A percentile compares a stretch with the other conserved stretches of the same genome.
Evolutionary conservation across 1,284 basidiomycete genomes (phyloP).

Genomic region (Heterobasidion irregulare): DNA sequence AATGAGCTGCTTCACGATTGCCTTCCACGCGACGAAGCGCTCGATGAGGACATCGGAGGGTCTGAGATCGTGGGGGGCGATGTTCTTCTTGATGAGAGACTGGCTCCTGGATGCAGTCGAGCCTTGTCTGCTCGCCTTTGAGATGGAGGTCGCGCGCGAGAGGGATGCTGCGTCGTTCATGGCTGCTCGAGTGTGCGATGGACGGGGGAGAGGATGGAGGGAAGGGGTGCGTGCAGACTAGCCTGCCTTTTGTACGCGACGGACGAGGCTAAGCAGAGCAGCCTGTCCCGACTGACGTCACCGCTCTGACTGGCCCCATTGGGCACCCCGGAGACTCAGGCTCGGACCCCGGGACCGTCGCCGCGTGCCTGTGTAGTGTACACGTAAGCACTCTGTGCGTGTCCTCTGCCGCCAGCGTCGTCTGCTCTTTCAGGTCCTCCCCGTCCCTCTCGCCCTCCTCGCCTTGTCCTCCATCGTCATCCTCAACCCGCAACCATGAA

Average conservation of each 20-base stretch:
- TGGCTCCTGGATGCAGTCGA: conserved; percentile 71
- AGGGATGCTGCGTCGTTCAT: conserved; percentile 41
- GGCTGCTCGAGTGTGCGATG: conserved; percentile 12
- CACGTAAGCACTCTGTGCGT: not conserved
- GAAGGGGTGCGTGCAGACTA: too few species aligned
- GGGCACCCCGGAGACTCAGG: too few species aligned
- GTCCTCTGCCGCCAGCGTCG: not conserved
- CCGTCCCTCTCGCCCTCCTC: not conserved
- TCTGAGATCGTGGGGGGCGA: conserved; percentile 82
- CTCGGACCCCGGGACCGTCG: too few species aligned
- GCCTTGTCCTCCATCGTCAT: not conserved
- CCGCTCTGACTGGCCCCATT: too few species aligned
- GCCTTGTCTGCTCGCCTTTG: conserved; percentile 51
- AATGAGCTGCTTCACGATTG: conserved; percentile 92
- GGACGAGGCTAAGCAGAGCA: too few species aligned
- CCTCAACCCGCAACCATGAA: conserved; percentile 6
- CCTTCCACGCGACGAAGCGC: conserved; percentile 89
- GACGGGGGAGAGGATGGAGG: not conserved
- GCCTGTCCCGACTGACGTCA: too few species aligned
- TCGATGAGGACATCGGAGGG: conserved; percentile 98
- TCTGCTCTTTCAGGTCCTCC: not conserved
- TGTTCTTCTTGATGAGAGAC: conserved; percentile 86
- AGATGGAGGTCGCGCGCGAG: conserved; percentile 65
- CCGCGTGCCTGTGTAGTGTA: too few species aligned
- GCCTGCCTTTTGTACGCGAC: too few species aligned